Evolutionary conservation across 2,329 filamentous ascomycete species (phyloP).

Genomic region (Pezizomycotina sp.): DNA sequence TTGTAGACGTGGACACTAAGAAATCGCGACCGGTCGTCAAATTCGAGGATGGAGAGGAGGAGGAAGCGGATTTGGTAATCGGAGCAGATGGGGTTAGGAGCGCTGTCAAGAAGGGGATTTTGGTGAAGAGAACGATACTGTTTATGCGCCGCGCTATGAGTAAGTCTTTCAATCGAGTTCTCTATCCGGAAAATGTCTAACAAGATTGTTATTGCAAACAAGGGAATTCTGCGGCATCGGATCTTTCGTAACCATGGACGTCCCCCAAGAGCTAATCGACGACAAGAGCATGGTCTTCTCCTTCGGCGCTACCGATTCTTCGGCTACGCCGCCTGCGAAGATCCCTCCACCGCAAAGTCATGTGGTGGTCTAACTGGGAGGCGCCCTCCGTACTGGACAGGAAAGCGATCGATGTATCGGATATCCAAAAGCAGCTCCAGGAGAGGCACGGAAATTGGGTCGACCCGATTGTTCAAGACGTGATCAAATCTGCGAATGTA

Average conservation of each 20-base stretch:
- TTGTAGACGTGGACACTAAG: constrained; percentile 10
- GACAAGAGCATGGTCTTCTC: constrained; percentile 3
- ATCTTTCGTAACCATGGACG: constrained; percentile 1
- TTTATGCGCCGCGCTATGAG: too few relatives aligned
- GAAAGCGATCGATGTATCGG: constrained; percentile 3
- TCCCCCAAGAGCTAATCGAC: background rate
- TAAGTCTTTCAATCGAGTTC: too few relatives aligned
- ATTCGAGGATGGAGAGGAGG: constrained; percentile 19
- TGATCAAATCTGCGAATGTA: constrained; percentile 26
- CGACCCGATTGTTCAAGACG: constrained; percentile 31
- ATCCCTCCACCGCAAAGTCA: background rate
- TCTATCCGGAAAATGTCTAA: too few relatives aligned
- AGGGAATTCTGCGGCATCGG: constrained; percentile 5
- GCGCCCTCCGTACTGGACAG: background rate
- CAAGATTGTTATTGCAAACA: too few relatives aligned
- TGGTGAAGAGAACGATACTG: too few relatives aligned
- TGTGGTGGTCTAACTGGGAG: constrained; percentile 1
- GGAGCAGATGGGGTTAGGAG: constrained; percentile 27
- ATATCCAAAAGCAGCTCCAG: constrained; percentile 26
- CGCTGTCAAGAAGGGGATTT: constrained; percentile 21
- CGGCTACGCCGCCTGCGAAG: background rate
- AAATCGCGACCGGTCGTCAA: constrained; percentile 13
- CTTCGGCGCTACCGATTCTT: constrained; percentile 8
- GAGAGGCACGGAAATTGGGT: constrained; percentile 33
- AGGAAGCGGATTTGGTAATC: constrained; percentile 26